A percentile compares a stretch with the other conserved stretches of the same genome.
Conservation (phyloP, 371 early-diverging fungal species). For the Furculomyces boomerangus region DNA sequence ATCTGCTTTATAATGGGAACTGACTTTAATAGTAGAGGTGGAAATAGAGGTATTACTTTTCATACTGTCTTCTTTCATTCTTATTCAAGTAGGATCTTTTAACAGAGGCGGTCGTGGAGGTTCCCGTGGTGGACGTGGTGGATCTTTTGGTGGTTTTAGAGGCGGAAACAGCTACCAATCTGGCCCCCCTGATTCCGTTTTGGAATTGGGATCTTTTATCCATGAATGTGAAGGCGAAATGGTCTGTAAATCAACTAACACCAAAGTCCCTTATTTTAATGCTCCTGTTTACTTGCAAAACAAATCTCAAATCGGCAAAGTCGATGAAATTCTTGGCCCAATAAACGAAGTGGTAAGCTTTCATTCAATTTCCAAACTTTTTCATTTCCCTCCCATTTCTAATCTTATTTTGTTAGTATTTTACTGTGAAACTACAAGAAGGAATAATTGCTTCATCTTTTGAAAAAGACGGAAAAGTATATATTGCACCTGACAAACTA, state of each 20-base stretch:
- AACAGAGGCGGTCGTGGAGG: conserved; percentile 26
- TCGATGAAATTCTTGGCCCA: conserved; percentile 99
- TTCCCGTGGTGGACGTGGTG: conserved; percentile 48
- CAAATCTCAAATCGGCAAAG: conserved; percentile 96
- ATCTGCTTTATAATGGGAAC: no score
- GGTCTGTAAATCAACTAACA: conserved; percentile 83
- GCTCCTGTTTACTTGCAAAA: conserved; percentile 93
- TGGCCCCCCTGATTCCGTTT: conserved; percentile 12
- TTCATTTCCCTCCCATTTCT: no score
- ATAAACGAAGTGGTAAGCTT: conserved; percentile 63
- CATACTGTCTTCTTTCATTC: neutral
- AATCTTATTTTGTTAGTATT: conserved; percentile 31
- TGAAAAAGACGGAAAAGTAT: conserved; percentile 78
- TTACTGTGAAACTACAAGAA: conserved; percentile 89
- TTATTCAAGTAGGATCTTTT: neutral
- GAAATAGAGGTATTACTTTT: neutral
- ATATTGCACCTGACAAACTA: conserved; percentile 80
- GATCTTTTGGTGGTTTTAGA: conserved; percentile 34
- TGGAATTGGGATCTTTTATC: conserved; percentile 79
- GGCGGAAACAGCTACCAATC: conserved; percentile 11
- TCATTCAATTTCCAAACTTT: neutral
- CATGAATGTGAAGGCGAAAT: conserved; percentile 95
- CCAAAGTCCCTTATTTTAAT: conserved; percentile 97
- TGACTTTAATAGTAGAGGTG: neutral
- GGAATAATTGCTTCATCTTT: conserved; percentile 85